A percentile compares a stretch with the other conserved stretches of the same genome.
Conservation (phyloP, 1,284 basidiomycete species). For the Pyrrhoderma lamaoense region DNA sequence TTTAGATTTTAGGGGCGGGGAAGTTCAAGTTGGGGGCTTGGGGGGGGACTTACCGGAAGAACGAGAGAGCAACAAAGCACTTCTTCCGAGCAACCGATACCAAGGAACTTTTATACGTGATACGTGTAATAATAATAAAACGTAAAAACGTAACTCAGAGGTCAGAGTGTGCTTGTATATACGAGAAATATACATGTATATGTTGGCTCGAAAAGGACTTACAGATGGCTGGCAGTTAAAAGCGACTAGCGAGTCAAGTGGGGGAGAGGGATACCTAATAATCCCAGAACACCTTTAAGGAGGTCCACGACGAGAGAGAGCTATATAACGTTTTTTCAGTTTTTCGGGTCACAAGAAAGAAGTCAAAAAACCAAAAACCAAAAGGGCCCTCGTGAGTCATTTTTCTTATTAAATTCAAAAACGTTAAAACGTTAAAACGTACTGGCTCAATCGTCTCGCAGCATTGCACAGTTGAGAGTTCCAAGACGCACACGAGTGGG, state of each 20-base stretch:
- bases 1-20: no score
- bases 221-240: slow-evolving; percentile 4
- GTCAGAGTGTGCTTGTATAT: no score
- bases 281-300: background rate
- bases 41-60: background rate
- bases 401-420: background rate
- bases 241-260: slow-evolving; percentile 2
- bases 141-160: background rate
- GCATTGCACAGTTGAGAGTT: background rate
- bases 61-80: slow-evolving; percentile 6
- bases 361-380: no score
- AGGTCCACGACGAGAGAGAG: background rate
- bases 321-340: background rate
- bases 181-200: no score
- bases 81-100: slow-evolving; percentile 4
- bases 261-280: slow-evolving; percentile 1
- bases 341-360: background rate
- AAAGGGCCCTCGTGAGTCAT: no score
- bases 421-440: background rate
- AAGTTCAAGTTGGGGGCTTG: no score
- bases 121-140: background rate
- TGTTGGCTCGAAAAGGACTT: background rate
- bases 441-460: slow-evolving; percentile 5
- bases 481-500: background rate
- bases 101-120: background rate